Evolutionary conservation across 2,329 filamentous ascomycete genomes (phyloP).

Genomic region (Phyllosticta capitalensis): DNA sequence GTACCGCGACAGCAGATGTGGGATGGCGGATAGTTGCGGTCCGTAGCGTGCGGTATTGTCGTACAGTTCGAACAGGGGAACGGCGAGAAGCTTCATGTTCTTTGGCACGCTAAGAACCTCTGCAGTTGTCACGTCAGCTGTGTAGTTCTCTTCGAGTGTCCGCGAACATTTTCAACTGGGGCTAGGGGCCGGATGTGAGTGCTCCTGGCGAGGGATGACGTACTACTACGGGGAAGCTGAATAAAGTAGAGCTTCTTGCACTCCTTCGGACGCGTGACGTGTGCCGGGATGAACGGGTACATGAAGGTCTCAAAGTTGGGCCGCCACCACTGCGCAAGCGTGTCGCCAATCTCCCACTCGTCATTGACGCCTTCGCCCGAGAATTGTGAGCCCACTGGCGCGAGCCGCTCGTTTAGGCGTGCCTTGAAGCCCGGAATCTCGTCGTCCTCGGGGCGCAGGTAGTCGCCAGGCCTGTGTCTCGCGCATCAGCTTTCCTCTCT

Average conservation of each 20-base stretch:
- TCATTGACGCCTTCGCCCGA: constrained; percentile 79
- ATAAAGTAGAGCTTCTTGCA: constrained; percentile 99
- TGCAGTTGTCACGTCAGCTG: constrained; percentile 32
- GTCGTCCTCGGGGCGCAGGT: constrained; percentile 78
- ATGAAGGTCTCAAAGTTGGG: constrained; percentile 99
- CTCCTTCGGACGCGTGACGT: constrained; percentile 94
- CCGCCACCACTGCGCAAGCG: constrained; percentile 95
- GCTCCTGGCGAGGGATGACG: no score
- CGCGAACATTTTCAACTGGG: neutral
- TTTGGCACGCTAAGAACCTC: constrained; percentile 95
- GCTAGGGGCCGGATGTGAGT: no score
- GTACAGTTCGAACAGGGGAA: constrained; percentile 95
- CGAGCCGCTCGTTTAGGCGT: constrained; percentile 83
- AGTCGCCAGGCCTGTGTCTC: constrained; percentile 66
- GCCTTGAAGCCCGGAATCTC: constrained; percentile 93
- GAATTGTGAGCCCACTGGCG: constrained; percentile 75
- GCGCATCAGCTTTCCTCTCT: neutral
- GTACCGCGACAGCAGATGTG: constrained; percentile 86
- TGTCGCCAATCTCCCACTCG: constrained; percentile 92
- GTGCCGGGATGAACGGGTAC: constrained; percentile 95
- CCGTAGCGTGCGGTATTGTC: constrained; percentile 94
- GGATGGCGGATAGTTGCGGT: constrained; percentile 91
- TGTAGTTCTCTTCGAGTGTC: neutral
- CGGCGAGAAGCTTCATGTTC: constrained; percentile 98
- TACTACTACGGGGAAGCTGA: constrained; percentile 84